Percentiles rank a stretch among this genome's conserved stretches.
Conservation (phyloP, 2,329 filamentous ascomycete species). For the Aspergillus fischeri region DNA sequence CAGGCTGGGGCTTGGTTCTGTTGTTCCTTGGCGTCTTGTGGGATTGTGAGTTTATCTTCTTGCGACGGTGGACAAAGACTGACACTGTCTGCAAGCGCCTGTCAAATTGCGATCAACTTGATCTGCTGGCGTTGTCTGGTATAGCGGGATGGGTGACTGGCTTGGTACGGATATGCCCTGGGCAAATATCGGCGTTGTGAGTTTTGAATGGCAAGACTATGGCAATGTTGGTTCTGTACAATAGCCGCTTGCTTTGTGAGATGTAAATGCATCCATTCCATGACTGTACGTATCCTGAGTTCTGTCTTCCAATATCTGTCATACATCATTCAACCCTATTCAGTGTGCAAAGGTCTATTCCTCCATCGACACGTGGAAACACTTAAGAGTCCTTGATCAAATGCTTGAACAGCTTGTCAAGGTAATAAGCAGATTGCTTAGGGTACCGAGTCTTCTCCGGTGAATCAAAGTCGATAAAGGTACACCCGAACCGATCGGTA, state of each 20-base stretch:
- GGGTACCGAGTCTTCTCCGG: slow-evolving; percentile 65
- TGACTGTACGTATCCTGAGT: neutral
- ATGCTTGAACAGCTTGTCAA: slow-evolving; percentile 64
- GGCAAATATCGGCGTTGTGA: neutral
- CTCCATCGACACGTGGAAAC: neutral
- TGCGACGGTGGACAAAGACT: neutral
- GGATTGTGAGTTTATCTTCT: neutral
- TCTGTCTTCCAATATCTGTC: neutral
- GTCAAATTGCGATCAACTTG: neutral
- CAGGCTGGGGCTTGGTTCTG: neutral
- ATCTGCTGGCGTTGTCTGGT: neutral
- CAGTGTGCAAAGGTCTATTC: neutral
- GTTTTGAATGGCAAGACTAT: neutral
- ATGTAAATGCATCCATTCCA: neutral
- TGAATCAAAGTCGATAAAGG: slow-evolving; percentile 70
- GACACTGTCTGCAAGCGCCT: neutral
- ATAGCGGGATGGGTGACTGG: neutral
- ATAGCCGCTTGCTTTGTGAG: neutral
- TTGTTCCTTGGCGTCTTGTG: neutral
- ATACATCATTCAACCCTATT: neutral
- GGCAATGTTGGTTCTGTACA: neutral
- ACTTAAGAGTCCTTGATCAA: slow-evolving; percentile 44
- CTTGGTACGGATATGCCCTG: neutral
- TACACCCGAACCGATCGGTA: slow-evolving; percentile 73
- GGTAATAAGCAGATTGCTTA: slow-evolving; percentile 71